Percentiles rank a stretch among this genome's conserved stretches.
Evolutionary conservation across 2,329 filamentous ascomycete genomes (phyloP).

Genomic region (Hypoxylon sp.): DNA sequence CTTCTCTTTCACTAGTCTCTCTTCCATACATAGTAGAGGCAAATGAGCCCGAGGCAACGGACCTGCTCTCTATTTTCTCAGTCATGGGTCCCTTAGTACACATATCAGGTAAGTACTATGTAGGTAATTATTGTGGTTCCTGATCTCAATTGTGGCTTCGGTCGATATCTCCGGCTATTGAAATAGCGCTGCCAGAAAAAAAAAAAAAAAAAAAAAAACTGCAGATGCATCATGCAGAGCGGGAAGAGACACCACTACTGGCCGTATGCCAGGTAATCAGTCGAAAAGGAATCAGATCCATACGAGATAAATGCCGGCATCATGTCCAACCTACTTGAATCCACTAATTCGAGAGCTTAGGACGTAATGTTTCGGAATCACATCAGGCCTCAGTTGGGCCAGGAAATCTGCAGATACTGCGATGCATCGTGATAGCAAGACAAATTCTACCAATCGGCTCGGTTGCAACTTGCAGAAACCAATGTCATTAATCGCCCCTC

Average conservation of each 20-base stretch:
- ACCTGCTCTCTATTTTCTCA: background rate
- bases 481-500: constrained; percentile 21
- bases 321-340: constrained; percentile 16
- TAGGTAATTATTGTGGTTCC: background rate
- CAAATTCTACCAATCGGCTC: constrained; percentile 41
- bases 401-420: constrained; percentile 15
- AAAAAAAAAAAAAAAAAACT: no score
- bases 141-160: constrained; percentile 1
- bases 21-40: background rate
- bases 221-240: constrained; percentile 36
- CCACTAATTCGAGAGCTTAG: constrained; percentile 13
- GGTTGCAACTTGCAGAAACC: constrained; percentile 33
- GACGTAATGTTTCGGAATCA: constrained; percentile 33
- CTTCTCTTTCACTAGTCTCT: constrained; percentile 3
- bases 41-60: constrained; percentile 9
- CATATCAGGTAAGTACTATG: background rate
- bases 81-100: constrained; percentile 4
- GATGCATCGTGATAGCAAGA: constrained; percentile 29
- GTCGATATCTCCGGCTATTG: constrained; percentile 4
- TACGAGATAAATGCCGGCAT: constrained; percentile 33
- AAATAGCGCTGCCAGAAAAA: background rate
- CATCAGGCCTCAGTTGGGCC: constrained; percentile 32
- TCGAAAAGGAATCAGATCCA: constrained; percentile 25
- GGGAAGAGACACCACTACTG: constrained; percentile 36
- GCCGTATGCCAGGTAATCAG: constrained; percentile 23